A percentile compares a stretch with the other conserved stretches of the same genome.
These are phyloP conservation scores for Psidium guajava DNA, from an alignment of 345 rosid genomes.

Conservation along the genomic window DNA sequence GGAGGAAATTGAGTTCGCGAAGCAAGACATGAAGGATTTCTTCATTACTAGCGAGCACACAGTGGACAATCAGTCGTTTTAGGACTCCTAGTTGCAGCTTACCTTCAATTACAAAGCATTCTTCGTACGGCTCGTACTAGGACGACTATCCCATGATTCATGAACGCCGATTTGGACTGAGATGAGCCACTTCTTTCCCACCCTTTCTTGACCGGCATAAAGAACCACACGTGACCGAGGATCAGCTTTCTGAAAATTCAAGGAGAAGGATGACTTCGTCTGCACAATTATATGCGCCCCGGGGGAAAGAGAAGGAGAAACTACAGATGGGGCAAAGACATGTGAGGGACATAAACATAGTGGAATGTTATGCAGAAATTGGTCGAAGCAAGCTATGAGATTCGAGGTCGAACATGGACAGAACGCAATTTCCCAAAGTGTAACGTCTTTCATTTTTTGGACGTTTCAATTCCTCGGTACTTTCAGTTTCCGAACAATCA, in stretches of 20 bases:
- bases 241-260: background rate
- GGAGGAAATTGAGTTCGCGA: no score
- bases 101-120: background rate
- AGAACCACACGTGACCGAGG: background rate
- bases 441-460: background rate
- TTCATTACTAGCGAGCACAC: background rate
- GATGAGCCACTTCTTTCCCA: background rate
- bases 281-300: background rate
- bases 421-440: background rate
- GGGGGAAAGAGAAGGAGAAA: background rate
- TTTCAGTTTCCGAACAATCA: background rate
- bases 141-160: background rate
- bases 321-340: background rate
- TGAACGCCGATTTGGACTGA: background rate
- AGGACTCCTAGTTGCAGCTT: background rate
- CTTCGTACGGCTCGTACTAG: background rate
- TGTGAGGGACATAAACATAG: background rate
- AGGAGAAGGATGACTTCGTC: background rate
- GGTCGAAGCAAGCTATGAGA: background rate
- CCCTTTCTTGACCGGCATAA: no score
- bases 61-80: background rate
- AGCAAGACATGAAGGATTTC: background rate
- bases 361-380: background rate
- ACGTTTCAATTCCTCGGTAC: background rate
- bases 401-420: background rate